Conservation (phyloP, 2,329 filamentous ascomycete genomes). For the Microsporum canis region DNA sequence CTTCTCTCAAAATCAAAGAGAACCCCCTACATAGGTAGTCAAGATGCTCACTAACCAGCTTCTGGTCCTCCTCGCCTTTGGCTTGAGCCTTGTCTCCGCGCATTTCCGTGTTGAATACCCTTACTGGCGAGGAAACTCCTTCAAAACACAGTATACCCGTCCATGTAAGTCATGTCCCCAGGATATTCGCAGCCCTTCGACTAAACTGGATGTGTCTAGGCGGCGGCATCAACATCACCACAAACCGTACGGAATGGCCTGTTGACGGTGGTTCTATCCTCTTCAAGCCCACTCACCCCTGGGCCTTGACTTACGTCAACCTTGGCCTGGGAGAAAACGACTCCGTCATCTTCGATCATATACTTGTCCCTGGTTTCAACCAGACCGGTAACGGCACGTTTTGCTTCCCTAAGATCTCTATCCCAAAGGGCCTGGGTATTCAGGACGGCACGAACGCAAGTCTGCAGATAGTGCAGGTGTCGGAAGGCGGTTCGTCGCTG, state of each 20-base stretch:
- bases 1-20: too few relatives aligned
- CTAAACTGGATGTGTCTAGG: constrained; percentile 17
- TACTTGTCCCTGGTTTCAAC: constrained; percentile 35
- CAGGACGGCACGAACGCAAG: constrained; percentile 32
- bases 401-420: constrained; percentile 31
- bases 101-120: constrained; percentile 21
- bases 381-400: constrained; percentile 38
- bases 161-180: constrained; percentile 25
- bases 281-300: constrained; percentile 33
- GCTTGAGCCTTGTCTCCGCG: constrained; percentile 13
- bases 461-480: constrained; percentile 38
- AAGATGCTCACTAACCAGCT: background rate
- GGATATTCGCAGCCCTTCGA: constrained; percentile 4
- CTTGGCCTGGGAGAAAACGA: constrained; percentile 32
- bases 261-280: constrained; percentile 33
- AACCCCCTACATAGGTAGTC: background rate
- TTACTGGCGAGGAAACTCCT: constrained; percentile 34
- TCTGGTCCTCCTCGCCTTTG: constrained; percentile 1
- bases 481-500: constrained; percentile 29
- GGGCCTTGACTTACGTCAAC: constrained; percentile 39
- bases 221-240: constrained; percentile 31
- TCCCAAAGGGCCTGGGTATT: constrained; percentile 22
- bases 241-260: constrained; percentile 39
- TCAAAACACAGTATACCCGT: constrained; percentile 31
- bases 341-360: constrained; percentile 37